Base-by-base conservation (phyloP, 139 green algal genomes). In the Asterochloris sp. region DNA sequence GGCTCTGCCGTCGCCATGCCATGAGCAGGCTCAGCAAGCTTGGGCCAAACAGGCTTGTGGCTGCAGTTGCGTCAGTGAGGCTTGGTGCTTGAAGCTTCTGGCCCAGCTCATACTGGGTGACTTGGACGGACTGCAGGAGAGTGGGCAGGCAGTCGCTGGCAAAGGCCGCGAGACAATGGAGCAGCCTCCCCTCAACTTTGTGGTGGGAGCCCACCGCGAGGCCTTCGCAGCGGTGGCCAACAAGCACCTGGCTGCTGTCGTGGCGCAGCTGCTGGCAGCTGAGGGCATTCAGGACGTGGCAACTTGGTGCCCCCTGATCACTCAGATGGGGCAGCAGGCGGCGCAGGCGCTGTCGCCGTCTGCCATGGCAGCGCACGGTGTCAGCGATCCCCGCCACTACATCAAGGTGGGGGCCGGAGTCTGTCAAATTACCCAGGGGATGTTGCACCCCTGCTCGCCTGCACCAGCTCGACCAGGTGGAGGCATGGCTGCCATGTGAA, bases 341-440 rank as follows among this genome's bases (percentile, higher is more conserved):
- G 87, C 91, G 0, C 73, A 62, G 0, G 63, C 47, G 0, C 47
- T 95, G 28, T 89, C 85, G 24, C 90, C 92, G 11, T 67, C 87
- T 11, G 83, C 85, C 2, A 66, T 88, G 24, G 85, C 83, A 11
- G 84, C 81, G 0, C 77, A 82, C 67, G 91, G 91, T 24, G 81
- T 87, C 60, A 79, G 88, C 29, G 89, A 95, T 78, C 91, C 91
- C 9, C 85, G 89, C 8, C 80, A 86, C 61, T 93, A 94, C 78
- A 86, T 95, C 66, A 94, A 95, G 88, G 89, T 93, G 73, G 24
- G 38, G 38, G 6, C 38, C 6, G 38, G 2, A 54, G 4, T 54
- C 38, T 54, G 38, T 6, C 38, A n/a, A n/a, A 10, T 54, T 6
- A 54, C 38, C 38, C 38, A 54, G 19, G 66, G 66, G 17, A 2